Percentiles rank a stretch among this genome's conserved stretches.
Conservation (phyloP, 78 protist species). For the Creolimax fragrantissima region DNA sequence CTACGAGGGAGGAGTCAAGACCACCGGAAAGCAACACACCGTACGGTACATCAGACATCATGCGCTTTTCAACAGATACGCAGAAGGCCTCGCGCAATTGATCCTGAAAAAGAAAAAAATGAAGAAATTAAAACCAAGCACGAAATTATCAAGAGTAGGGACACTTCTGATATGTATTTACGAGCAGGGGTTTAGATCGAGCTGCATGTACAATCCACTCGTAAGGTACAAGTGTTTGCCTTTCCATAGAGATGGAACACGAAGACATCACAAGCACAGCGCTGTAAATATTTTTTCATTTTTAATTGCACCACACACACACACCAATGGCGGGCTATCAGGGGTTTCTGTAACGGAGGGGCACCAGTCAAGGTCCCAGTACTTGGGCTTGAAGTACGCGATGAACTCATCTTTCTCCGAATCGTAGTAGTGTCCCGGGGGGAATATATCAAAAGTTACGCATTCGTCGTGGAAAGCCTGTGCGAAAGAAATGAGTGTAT, state of each 20-base stretch:
- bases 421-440: slow-evolving; percentile 69
- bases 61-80: slow-evolving; percentile 50
- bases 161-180: neutral
- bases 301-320: too few species aligned
- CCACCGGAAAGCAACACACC: slow-evolving; percentile 87
- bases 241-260: neutral
- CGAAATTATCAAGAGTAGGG: too few species aligned
- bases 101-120: too few species aligned
- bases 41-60: slow-evolving; percentile 79
- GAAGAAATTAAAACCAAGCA: too few species aligned
- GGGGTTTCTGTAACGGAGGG: neutral
- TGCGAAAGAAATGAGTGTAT: neutral
- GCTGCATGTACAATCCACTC: too few species aligned
- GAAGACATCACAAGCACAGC: neutral
- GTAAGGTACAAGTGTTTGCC: too few species aligned
- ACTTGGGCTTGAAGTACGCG: slow-evolving; percentile 49
- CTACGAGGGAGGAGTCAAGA: slow-evolving; percentile 72
- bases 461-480: slow-evolving; percentile 65
- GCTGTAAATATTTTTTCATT: neutral
- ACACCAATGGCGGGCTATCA: neutral
- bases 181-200: too few species aligned
- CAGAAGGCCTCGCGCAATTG: slow-evolving; percentile 46
- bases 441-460: slow-evolving; percentile 49
- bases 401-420: slow-evolving; percentile 37
- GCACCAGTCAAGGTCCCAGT: slow-evolving; percentile 27